Evolutionary conservation across 768 basidiomycete genomes (phyloP).

Genomic region (Suillus sp.): DNA sequence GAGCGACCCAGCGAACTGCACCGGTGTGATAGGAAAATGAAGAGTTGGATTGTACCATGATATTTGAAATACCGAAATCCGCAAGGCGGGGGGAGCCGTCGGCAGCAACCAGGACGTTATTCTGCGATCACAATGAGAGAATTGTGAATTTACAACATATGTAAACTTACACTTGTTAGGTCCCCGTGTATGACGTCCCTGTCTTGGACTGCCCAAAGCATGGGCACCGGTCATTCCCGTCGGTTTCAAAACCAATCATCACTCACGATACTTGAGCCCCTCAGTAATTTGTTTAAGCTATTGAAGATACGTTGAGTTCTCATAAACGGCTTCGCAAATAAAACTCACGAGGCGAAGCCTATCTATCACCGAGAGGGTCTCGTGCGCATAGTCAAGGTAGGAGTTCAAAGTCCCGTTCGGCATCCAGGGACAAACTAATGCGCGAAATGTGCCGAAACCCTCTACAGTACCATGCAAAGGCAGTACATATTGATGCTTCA

Average conservation of each 20-base stretch:
- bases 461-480: constrained; percentile 30
- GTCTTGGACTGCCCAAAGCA: too few relatives aligned
- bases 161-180: too few relatives aligned
- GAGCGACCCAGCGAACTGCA: constrained; percentile 50
- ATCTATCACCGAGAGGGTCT: neutral
- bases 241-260: too few relatives aligned
- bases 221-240: too few relatives aligned
- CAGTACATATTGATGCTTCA: constrained; percentile 31
- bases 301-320: too few relatives aligned
- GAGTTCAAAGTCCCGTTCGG: constrained; percentile 30
- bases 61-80: constrained; percentile 39
- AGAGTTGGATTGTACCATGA: constrained; percentile 25
- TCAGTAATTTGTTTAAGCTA: constrained; percentile 11
- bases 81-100: constrained; percentile 34
- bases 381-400: constrained; percentile 22
- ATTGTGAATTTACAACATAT: neutral
- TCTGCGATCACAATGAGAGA: constrained; percentile 20
- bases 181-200: too few relatives aligned
- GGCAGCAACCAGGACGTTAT: constrained; percentile 37
- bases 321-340: too few relatives aligned
- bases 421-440: constrained; percentile 38
- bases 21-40: constrained; percentile 34
- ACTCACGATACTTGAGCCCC: constrained; percentile 25
- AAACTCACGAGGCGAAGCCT: too few relatives aligned
- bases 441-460: constrained; percentile 32